phyloP scores from a whole-genome alignment of 768 basidiomycete genomes.

The Auricularia heimuer region DNA sequence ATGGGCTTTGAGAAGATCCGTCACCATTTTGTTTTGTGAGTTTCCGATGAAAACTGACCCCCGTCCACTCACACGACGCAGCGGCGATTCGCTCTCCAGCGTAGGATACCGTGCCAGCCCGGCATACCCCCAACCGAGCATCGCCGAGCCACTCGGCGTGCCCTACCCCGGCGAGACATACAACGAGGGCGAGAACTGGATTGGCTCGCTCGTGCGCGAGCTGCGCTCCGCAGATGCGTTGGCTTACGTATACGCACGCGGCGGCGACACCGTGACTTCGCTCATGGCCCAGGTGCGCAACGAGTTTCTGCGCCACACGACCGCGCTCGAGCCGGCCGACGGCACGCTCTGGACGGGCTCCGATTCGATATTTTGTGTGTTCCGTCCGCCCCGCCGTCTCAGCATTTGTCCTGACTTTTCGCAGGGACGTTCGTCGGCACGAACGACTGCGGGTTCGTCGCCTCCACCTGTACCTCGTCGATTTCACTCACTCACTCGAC shows the following conservation, averaged over 20 bases:
- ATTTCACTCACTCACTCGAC: neutral
- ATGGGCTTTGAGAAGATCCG: neutral
- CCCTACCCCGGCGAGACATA: neutral
- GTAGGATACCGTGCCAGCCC: neutral
- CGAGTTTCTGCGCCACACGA: constrained; percentile 3
- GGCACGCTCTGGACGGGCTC: neutral
- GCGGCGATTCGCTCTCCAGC: neutral
- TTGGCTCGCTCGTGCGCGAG: neutral
- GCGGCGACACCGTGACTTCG: neutral
- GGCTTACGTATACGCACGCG: constrained; percentile 5
- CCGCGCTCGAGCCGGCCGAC: neutral
- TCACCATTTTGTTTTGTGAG: neutral
- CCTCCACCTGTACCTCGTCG: neutral
- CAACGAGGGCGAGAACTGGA: neutral
- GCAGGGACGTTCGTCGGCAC: neutral
- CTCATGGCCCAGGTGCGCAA: constrained; percentile 3
- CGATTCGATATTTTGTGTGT: neutral
- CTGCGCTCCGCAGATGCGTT: neutral
- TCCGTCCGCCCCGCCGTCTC: neutral
- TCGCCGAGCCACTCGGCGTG: neutral
- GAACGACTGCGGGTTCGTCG: neutral
- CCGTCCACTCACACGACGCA: neutral
- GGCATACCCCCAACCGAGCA: neutral
- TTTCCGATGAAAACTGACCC: neutral
- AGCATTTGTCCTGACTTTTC: neutral